Evolutionary conservation across 805 yeast species (phyloP), one percentile per base, ranked within the genome.

Genomic region (Candida lessepsii): DNA sequence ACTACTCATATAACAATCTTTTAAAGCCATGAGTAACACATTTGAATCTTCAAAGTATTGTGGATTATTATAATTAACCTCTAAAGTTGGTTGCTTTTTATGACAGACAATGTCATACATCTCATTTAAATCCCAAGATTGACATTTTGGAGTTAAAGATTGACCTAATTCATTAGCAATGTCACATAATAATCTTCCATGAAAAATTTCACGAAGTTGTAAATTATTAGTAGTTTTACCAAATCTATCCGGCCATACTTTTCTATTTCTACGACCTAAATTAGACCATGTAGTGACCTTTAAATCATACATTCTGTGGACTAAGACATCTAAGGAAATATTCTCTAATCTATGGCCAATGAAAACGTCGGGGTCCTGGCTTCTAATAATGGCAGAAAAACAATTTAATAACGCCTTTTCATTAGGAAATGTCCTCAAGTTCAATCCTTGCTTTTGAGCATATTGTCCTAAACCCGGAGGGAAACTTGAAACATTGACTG

Each of bases 161-260:
- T 85, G 93, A 35, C 98, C 99, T 80, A 90, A 77, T 54, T 88
- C 96, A 61, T 93, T 93, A 37, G 91, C 88, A 55, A 93, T 80
- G 62, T 93, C 99, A 73, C 96, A 87, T 33, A 91, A 54, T 41
- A 93, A 72, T 51, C 99, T 75, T 26, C 99, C 99, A 27, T 89
- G 79, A 54, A 83, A 75, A 15, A 87, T 74, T 41, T 86, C 89
- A 37, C 84, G 70, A 13, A 86, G 71, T 29, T 75, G 72, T 49
- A 77, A 72, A 47, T 68, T 76, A 57, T 79, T 73, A 35, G 70
- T 71, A 14, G 70, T 68, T 41, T 73, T 73, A 21, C 82, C 86
- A 57, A 83, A 81, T 47, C 74, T 74, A 19, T 78, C 83, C 1
- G 96, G 96, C 87, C 95, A 86, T 15, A 68, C 71, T 49, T 75